Evolutionary conservation across 2,329 filamentous ascomycete genomes (phyloP).

Genomic region (Mollisia scopiformis): DNA sequence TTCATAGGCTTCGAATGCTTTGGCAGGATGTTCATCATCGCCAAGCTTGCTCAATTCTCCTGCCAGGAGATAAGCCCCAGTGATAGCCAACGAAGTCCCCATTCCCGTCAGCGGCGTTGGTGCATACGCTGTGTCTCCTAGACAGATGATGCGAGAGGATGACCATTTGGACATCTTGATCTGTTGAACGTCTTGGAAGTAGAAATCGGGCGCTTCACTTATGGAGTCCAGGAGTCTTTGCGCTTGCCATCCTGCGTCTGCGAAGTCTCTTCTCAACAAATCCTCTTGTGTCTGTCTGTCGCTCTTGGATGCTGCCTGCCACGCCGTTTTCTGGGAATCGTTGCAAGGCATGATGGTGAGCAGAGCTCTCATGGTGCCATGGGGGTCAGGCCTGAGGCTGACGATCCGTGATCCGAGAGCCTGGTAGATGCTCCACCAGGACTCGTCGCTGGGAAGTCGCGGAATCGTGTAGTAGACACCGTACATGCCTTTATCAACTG

Average conservation of each 20-base stretch:
- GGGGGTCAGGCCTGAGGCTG: slow-evolving; percentile 44
- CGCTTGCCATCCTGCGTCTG: slow-evolving; percentile 50
- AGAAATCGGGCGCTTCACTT: slow-evolving; percentile 46
- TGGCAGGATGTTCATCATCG: not conserved
- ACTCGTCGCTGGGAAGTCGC: slow-evolving; percentile 32
- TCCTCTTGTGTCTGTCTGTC: slow-evolving; percentile 34
- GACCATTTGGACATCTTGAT: slow-evolving; percentile 48
- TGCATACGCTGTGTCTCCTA: slow-evolving; percentile 62
- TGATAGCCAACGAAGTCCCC: slow-evolving; percentile 52
- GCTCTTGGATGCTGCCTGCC: not conserved
- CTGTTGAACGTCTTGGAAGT: slow-evolving; percentile 46
- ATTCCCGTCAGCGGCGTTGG: slow-evolving; percentile 53
- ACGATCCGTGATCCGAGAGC: slow-evolving; percentile 43
- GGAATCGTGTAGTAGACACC: slow-evolving; percentile 43
- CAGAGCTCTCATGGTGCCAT: slow-evolving; percentile 43
- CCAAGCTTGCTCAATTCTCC: slow-evolving; percentile 35
- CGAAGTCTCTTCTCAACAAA: slow-evolving; percentile 47
- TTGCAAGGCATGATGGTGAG: slow-evolving; percentile 28
- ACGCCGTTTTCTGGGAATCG: not conserved
- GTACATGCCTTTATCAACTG: slow-evolving; percentile 28
- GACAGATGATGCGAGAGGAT: slow-evolving; percentile 46
- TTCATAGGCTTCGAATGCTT: not conserved
- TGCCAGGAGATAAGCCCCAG: slow-evolving; percentile 58
- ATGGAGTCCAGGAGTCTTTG: slow-evolving; percentile 48
- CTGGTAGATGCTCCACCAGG: slow-evolving; percentile 37